These are phyloP conservation scores for Cucurbita maxima DNA, from an alignment of 306 rosid species.

Conservation along the genomic window DNA sequence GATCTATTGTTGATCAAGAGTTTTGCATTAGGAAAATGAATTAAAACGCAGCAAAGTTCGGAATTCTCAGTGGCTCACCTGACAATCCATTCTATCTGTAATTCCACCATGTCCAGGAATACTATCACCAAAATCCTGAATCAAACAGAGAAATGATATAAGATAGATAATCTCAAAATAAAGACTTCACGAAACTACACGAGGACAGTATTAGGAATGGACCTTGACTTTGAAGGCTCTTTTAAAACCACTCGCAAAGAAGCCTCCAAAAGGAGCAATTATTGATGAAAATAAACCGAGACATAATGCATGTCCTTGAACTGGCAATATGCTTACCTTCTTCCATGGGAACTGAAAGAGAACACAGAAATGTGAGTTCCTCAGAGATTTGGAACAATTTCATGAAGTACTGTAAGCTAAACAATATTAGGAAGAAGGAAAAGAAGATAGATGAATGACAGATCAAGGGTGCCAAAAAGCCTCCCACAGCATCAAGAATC, in stretches of 20 bases:
- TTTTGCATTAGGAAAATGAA: not conserved
- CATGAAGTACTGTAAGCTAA: not conserved
- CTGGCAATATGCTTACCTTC: constrained; percentile 62
- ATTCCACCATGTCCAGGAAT: constrained; percentile 99
- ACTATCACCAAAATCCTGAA: constrained; percentile 96
- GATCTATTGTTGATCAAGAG: not conserved
- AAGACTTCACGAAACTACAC: not conserved
- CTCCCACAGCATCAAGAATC: not conserved
- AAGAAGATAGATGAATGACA: not conserved
- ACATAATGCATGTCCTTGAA: constrained; percentile 87
- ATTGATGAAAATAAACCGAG: constrained; percentile 90
- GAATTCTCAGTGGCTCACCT: constrained; percentile 30
- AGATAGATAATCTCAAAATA: not conserved
- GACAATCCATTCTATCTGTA: constrained; percentile 99
- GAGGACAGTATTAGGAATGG: not conserved
- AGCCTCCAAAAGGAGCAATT: constrained; percentile 98
- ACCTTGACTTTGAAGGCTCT: constrained; percentile 98
- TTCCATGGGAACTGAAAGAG: constrained; percentile 73
- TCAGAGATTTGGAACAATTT: not conserved
- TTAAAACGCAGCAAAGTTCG: not conserved
- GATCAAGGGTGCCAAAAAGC: not conserved
- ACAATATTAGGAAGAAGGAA: not conserved
- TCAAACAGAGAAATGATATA: constrained; percentile 8
- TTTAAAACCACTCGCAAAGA: constrained; percentile 99
- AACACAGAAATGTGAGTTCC: not conserved